phyloP scores from a whole-genome alignment of 768 basidiomycete species.

The Cystoderma amianthinum region DNA sequence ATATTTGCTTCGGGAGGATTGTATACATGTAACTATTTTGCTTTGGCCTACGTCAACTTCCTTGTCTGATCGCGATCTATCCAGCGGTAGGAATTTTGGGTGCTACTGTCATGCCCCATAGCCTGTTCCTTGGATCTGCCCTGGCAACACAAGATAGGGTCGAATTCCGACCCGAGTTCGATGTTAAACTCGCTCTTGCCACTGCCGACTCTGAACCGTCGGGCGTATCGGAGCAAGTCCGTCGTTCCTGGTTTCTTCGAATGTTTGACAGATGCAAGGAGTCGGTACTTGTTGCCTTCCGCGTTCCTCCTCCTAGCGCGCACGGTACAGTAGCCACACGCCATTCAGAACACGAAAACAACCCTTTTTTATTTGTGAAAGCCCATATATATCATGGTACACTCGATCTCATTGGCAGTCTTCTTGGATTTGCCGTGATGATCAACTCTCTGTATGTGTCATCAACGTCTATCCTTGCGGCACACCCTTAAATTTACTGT shows the following conservation, averaged over 20 bases:
- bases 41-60: neutral
- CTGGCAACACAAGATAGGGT: constrained; percentile 81
- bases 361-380: constrained; percentile 43
- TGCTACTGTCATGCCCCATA: constrained; percentile 92
- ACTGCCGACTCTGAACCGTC: constrained; percentile 11
- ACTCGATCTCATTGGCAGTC: constrained; percentile 56
- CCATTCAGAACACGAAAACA: constrained; percentile 53
- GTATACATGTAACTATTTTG: constrained; percentile 49
- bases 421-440: constrained; percentile 80
- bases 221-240: constrained; percentile 6
- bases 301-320: constrained; percentile 24
- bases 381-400: constrained; percentile 63
- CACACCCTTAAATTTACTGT: neutral
- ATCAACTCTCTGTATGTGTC: constrained; percentile 79
- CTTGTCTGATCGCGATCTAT: constrained; percentile 1
- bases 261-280: constrained; percentile 13
- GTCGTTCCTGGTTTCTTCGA: constrained; percentile 6
- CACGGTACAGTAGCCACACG: constrained; percentile 28
- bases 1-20: constrained; percentile 50
- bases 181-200: constrained; percentile 9
- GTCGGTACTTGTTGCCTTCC: constrained; percentile 25
- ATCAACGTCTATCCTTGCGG: constrained; percentile 2
- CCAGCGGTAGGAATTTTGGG: constrained; percentile 68
- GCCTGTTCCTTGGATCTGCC: constrained; percentile 82
- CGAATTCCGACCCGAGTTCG: constrained; percentile 19